phyloP scores from a whole-genome alignment of 1,139 yeast genomes.

The Nakaseomyces kungkrabaensis region DNA sequence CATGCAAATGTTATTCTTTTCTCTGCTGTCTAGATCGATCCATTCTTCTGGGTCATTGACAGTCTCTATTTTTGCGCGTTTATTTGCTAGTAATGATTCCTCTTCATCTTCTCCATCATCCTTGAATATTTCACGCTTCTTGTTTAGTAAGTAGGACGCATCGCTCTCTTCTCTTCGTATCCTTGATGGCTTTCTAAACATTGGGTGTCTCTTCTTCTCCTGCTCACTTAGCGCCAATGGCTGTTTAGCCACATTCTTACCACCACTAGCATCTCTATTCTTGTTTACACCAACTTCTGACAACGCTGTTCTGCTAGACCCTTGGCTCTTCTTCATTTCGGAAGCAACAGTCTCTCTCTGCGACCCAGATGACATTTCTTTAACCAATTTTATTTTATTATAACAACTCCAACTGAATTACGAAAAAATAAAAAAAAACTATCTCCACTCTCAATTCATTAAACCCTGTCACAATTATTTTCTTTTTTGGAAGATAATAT shows the following conservation, averaged over 20 bases:
- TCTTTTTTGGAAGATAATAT: too few species aligned
- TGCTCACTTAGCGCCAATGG: background rate
- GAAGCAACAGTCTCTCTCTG: background rate
- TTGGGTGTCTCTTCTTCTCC: conserved; percentile 1
- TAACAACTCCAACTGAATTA: too few species aligned
- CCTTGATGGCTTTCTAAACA: conserved; percentile 5
- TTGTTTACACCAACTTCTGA: background rate
- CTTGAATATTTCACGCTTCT: conserved; percentile 3
- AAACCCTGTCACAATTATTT: too few species aligned
- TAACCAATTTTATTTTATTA: background rate
- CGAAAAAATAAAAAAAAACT: too few species aligned
- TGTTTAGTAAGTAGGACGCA: conserved; percentile 10
- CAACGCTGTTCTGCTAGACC: background rate
- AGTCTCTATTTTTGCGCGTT: conserved; percentile 13
- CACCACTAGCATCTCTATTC: background rate
- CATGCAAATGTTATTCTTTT: conserved; percentile 79
- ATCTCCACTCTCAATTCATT: too few species aligned
- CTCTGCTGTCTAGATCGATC: conserved; percentile 80
- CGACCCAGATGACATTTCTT: background rate
- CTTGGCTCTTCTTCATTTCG: background rate
- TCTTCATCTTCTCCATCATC: conserved; percentile 3
- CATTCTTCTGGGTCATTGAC: conserved; percentile 30
- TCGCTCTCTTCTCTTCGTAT: conserved; percentile 15
- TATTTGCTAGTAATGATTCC: conserved; percentile 3
- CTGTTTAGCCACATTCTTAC: background rate